Evolutionary conservation across 345 rosid species (phyloP).

Genomic region (Citrus inodora): DNA sequence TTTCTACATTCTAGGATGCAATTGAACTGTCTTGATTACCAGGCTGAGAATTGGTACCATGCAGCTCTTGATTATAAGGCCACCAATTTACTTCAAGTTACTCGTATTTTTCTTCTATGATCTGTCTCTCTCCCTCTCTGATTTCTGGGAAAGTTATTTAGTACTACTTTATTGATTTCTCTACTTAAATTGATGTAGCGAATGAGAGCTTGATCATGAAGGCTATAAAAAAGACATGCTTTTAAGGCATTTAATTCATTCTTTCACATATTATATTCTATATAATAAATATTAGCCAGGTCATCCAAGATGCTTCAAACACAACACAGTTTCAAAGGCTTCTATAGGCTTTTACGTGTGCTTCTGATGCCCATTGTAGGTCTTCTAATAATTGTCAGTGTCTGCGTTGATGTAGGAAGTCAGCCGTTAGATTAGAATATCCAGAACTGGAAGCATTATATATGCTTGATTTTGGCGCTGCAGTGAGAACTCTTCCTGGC

Average conservation of each 20-base stretch:
- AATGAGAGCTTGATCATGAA: background rate
- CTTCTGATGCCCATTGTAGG: constrained; percentile 97
- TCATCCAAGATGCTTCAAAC: no score
- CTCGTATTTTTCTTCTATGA: background rate
- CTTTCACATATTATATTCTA: no score
- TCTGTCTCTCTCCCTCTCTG: background rate
- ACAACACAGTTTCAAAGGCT: constrained; percentile 42
- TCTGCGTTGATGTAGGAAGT: constrained; percentile 43
- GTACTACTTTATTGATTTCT: constrained; percentile 30
- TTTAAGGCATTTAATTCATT: no score
- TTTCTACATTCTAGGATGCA: constrained; percentile 72
- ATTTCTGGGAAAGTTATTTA: constrained; percentile 13
- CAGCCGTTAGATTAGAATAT: no score
- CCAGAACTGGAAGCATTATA: constrained; percentile 22
- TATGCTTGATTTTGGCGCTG: constrained; percentile 74
- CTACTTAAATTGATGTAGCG: background rate
- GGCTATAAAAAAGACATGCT: background rate
- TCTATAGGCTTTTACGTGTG: constrained; percentile 78
- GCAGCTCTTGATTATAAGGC: constrained; percentile 96
- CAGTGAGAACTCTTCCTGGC: constrained; percentile 87
- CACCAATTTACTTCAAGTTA: constrained; percentile 85
- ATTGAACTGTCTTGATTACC: constrained; percentile 78
- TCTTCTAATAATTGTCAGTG: constrained; percentile 67
- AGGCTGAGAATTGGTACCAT: constrained; percentile 77
- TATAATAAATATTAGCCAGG: no score